These are phyloP conservation scores for Diaporthe ampelina DNA, from an alignment of 2,329 filamentous ascomycete species.

Conservation along the genomic window DNA sequence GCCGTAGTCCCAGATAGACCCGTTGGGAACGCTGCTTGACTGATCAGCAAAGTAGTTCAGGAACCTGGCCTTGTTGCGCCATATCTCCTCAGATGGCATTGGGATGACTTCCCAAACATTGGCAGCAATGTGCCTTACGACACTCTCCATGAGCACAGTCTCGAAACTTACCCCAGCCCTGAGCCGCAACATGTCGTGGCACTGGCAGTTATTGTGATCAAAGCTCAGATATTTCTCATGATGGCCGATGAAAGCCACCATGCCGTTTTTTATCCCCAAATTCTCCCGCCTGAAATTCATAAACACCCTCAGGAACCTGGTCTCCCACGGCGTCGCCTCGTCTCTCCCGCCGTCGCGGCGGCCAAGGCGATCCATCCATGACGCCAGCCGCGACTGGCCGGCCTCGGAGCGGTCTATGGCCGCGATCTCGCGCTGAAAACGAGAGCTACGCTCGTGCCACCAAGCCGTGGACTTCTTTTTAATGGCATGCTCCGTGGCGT, in stretches of 20 bases:
- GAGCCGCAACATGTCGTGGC: neutral
- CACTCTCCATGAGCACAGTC: neutral
- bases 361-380: neutral
- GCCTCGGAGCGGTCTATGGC: neutral
- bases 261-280: fast-evolving
- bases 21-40: neutral
- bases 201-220: neutral
- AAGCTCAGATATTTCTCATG: neutral
- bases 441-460: neutral
- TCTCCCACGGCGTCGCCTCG: neutral
- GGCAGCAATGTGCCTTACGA: neutral
- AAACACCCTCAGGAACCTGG: neutral
- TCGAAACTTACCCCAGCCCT: neutral
- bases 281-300: neutral
- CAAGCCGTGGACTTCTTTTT: neutral
- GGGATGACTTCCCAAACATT: neutral
- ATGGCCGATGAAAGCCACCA: neutral
- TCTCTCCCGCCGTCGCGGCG: neutral
- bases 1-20: neutral
- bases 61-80: neutral
- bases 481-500: neutral
- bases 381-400: neutral
- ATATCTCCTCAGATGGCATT: neutral
- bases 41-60: neutral
- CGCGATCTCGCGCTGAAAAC: neutral